Evolutionary conservation across 306 rosid genomes (phyloP).

Genomic region (Pterocarpus santalinus): DNA sequence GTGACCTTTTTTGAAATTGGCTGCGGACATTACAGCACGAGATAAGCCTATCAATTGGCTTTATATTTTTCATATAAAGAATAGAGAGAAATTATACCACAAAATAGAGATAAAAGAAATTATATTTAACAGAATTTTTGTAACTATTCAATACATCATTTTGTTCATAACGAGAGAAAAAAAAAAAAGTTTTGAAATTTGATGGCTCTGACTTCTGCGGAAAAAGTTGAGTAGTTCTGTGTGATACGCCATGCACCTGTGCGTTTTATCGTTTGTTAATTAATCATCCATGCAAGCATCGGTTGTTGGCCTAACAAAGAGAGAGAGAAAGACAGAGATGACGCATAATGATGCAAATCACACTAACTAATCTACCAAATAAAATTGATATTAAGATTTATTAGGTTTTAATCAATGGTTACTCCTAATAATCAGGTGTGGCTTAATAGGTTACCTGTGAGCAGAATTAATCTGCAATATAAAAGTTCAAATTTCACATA

Average conservation of each 20-base stretch:
- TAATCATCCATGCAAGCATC: conserved; percentile 42
- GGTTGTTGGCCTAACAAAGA: conserved; percentile 68
- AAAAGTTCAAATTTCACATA: neutral
- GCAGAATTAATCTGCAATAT: neutral
- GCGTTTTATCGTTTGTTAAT: conserved; percentile 22
- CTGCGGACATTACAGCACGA: neutral
- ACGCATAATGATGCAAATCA: neutral
- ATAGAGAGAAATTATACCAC: neutral
- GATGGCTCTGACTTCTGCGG: conserved; percentile 32
- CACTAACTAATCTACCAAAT: conserved; percentile 46
- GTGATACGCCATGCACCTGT: conserved; percentile 20
- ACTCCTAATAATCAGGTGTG: neutral
- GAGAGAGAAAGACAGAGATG: neutral
- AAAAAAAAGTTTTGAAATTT: neutral
- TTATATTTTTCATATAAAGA: neutral
- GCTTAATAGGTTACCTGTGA: neutral
- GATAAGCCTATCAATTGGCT: neutral
- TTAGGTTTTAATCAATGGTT: neutral
- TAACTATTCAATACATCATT: neutral
- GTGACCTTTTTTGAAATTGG: neutral
- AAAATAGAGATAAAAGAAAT: neutral
- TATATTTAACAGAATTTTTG: neutral
- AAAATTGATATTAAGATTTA: conserved; percentile 10
- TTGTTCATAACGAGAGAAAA: neutral
- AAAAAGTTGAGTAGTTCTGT: conserved; percentile 30